Conservation (phyloP, 225 moss, liverwort and hornwort genomes). For the Thuidium tamariscinum region DNA sequence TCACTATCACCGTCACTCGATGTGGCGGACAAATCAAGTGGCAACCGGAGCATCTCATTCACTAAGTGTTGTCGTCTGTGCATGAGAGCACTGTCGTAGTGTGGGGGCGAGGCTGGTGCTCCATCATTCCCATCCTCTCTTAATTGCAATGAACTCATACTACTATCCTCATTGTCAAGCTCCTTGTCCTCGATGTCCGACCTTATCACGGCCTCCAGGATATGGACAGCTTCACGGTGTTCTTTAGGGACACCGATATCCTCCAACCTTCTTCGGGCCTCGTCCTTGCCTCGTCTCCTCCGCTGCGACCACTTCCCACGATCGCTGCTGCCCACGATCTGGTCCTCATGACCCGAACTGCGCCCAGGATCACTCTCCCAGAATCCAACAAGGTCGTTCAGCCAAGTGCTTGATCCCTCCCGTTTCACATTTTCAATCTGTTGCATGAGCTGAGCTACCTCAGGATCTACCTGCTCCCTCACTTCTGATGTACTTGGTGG, state of each 20-base stretch:
- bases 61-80: conserved; percentile 67
- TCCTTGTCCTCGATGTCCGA: conserved; percentile 17
- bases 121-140: conserved; percentile 26
- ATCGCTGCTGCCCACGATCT: neutral
- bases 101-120: conserved; percentile 66
- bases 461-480: conserved; percentile 48
- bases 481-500: conserved; percentile 24
- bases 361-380: conserved; percentile 38
- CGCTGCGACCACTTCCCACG: conserved; percentile 41
- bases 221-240: conserved; percentile 32
- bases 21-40: conserved; percentile 49
- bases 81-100: conserved; percentile 72
- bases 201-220: conserved; percentile 29
- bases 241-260: conserved; percentile 21
- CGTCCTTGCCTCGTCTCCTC: conserved; percentile 47
- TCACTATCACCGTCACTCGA: conserved; percentile 68
- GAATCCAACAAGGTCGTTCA: conserved; percentile 60
- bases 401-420: conserved; percentile 70
- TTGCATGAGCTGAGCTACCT: conserved; percentile 59
- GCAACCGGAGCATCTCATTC: conserved; percentile 65
- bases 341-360: conserved; percentile 10
- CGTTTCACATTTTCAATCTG: conserved; percentile 73
- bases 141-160: conserved; percentile 33
- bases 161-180: conserved; percentile 17
- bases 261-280: conserved; percentile 34